Percentiles rank a stretch among this genome's conserved stretches.
phyloP scores from a whole-genome alignment of 179 eudicot species.

The Sideroxylon spinosum region DNA sequence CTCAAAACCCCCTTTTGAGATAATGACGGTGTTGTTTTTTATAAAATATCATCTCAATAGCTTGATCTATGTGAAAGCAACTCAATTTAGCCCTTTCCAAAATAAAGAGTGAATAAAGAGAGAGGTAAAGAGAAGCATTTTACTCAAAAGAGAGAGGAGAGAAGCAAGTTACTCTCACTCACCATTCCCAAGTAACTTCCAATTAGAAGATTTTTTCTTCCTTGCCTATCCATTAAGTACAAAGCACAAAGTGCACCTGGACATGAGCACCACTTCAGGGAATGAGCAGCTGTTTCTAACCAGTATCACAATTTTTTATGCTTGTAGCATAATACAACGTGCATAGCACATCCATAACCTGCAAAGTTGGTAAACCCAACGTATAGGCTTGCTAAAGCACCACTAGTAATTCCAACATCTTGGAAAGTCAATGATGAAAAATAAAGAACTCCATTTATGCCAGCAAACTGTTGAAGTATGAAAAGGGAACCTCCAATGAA shows the following conservation, averaged over 20 bases:
- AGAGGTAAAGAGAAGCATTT: neutral
- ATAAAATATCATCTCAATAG: neutral
- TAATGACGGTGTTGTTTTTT: neutral
- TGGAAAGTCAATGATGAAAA: conserved; percentile 78
- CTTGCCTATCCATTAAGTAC: conserved; percentile 74
- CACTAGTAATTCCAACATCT: conserved; percentile 74
- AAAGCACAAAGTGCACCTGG: conserved; percentile 74
- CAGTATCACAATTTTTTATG: neutral
- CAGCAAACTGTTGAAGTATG: conserved; percentile 79
- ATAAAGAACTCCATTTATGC: conserved; percentile 80
- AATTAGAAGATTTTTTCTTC: conserved; percentile 63
- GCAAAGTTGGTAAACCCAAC: conserved; percentile 82
- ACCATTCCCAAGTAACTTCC: conserved; percentile 90
- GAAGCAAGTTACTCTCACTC: conserved; percentile 14
- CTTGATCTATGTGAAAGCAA: neutral
- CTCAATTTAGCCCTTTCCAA: neutral
- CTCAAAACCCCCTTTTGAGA: neutral
- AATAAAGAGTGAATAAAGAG: neutral
- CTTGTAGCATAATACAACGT: neutral
- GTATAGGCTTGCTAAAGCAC: conserved; percentile 70
- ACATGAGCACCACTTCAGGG: conserved; percentile 16
- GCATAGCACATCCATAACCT: conserved; percentile 37
- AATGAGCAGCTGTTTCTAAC: conserved; percentile 1
- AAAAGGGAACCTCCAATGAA: conserved; percentile 74
- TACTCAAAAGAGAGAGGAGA: neutral